Conservation (phyloP, 768 basidiomycete species). For the Agaricus sinodeliciosus region DNA sequence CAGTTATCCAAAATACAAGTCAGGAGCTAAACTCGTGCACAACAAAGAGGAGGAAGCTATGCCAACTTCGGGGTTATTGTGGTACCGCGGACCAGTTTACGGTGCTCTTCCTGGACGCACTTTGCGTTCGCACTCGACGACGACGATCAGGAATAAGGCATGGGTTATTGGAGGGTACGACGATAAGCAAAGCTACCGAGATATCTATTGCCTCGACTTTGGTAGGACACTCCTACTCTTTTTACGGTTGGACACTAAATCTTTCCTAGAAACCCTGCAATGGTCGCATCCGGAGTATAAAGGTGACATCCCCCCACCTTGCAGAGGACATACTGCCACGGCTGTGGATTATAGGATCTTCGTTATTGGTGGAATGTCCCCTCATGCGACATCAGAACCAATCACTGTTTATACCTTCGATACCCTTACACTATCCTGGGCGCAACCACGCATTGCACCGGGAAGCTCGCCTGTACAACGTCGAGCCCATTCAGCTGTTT, state of each 20-base stretch:
- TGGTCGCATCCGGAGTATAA: constrained; percentile 74
- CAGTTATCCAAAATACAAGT: background rate
- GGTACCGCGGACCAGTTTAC: constrained; percentile 78
- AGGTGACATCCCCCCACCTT: constrained; percentile 75
- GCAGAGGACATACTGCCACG: constrained; percentile 85
- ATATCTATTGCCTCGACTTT: constrained; percentile 81
- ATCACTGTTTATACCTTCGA: constrained; percentile 80
- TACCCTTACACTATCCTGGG: constrained; percentile 66
- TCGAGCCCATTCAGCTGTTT: constrained; percentile 82
- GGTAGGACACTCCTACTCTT: constrained; percentile 35
- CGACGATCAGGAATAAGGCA: constrained; percentile 73
- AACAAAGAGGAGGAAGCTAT: constrained; percentile 50
- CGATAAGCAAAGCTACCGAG: constrained; percentile 63
- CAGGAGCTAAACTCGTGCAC: constrained; percentile 41
- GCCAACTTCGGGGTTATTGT: constrained; percentile 74
- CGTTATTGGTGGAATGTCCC: constrained; percentile 83
- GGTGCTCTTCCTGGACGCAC: constrained; percentile 58
- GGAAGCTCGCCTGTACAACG: constrained; percentile 52
- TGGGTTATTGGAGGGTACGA: constrained; percentile 93
- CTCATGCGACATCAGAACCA: constrained; percentile 77
- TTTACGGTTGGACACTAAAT: background rate
- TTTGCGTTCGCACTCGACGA: constrained; percentile 80
- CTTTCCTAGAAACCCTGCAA: constrained; percentile 71
- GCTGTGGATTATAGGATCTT: constrained; percentile 74
- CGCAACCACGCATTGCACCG: constrained; percentile 33